Evolutionary conservation across 371 early-diverging fungal species (phyloP).

Genomic region (Actinomortierella ambigua): DNA sequence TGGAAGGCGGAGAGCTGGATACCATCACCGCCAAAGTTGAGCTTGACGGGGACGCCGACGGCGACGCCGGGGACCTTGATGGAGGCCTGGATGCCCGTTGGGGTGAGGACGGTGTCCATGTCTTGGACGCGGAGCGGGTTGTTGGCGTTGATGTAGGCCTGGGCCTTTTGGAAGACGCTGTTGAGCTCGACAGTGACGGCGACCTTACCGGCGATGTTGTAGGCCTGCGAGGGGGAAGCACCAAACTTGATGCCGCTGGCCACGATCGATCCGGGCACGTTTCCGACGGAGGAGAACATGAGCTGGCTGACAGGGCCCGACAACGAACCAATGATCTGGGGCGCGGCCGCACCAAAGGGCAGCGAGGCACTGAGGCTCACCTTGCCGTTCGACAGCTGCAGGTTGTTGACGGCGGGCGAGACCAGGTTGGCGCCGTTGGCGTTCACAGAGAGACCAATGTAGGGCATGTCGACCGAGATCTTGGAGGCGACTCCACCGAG

Average conservation of each 20-base stretch:
- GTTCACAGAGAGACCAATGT: conserved; percentile 25
- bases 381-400: conserved; percentile 43
- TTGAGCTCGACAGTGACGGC: conserved; percentile 27
- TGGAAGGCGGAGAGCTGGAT: conserved; percentile 23
- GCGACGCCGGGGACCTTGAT: conserved; percentile 29
- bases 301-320: conserved; percentile 36
- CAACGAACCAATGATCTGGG: conserved; percentile 24
- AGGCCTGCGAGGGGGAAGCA: conserved; percentile 38
- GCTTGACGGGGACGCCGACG: conserved; percentile 37
- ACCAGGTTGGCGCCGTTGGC: conserved; percentile 30
- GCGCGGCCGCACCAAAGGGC: conserved; percentile 37
- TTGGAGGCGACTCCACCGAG: conserved; percentile 44
- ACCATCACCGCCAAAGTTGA: conserved; percentile 40
- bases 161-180: conserved; percentile 40
- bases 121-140: conserved; percentile 35
- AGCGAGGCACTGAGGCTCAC: conserved; percentile 25
- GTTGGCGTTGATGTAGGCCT: conserved; percentile 42
- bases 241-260: conserved; percentile 36
- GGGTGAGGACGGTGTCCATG: conserved; percentile 39
- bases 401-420: conserved; percentile 39
- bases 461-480: conserved; percentile 46
- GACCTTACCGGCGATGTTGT: conserved; percentile 40
- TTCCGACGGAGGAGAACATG: conserved; percentile 30
- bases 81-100: conserved; percentile 37
- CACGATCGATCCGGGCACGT: conserved; percentile 29